Evolutionary conservation across 2,329 filamentous ascomycete species (phyloP).

Genomic region (Botrytis galanthina): DNA sequence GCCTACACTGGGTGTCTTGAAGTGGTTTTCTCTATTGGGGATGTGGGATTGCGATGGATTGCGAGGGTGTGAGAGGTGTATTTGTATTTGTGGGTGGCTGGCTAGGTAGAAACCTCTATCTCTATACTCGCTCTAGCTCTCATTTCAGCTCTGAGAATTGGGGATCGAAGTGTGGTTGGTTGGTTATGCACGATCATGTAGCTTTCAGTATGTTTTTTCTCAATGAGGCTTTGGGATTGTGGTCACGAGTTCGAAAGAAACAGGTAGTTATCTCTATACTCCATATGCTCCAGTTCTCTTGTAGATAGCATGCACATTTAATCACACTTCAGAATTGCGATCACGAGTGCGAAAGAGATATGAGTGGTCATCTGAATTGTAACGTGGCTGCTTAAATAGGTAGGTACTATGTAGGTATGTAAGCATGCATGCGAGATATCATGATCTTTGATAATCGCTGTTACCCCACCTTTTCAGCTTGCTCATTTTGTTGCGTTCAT

Average conservation of each 20-base stretch:
- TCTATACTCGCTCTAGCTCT: neutral
- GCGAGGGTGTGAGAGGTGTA: neutral
- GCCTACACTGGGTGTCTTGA: too few relatives aligned
- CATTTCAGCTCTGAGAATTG: neutral
- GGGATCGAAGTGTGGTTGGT: neutral
- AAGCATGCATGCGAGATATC: neutral
- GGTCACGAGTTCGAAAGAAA: neutral
- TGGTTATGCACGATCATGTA: neutral
- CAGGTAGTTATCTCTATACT: neutral
- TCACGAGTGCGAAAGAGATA: neutral
- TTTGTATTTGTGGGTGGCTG: neutral
- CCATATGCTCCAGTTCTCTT: too few relatives aligned
- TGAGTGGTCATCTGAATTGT: neutral
- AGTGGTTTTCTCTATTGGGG: neutral
- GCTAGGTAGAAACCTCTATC: too few relatives aligned
- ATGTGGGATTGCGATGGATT: neutral
- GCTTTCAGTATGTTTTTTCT: neutral
- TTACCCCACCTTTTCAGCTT: neutral
- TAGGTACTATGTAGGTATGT: neutral
- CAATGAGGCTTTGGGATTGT: neutral
- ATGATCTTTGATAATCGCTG: neutral
- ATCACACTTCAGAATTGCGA: neutral
- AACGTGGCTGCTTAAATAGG: neutral
- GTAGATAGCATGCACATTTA: too few relatives aligned
- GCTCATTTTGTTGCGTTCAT: neutral